Percentiles rank a stretch among this genome's conserved stretches.
phyloP scores from a whole-genome alignment of 1,284 basidiomycete genomes.

The Tilletia horrida region DNA sequence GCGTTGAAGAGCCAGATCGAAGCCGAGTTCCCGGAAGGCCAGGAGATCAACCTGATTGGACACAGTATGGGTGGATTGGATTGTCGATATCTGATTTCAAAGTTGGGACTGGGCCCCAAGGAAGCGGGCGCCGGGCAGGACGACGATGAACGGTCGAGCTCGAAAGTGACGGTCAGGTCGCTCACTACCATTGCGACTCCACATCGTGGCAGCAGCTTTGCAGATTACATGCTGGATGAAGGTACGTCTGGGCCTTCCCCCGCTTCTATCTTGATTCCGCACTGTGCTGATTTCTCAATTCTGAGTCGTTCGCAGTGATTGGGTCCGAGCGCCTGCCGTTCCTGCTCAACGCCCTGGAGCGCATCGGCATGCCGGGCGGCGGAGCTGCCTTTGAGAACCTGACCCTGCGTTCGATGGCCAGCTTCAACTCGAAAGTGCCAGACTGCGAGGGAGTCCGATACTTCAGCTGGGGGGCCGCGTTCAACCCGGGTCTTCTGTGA shows the following conservation, averaged over 20 bases:
- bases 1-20: slow-evolving; percentile 72
- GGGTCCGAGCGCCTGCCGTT: slow-evolving; percentile 23
- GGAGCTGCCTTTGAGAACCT: slow-evolving; percentile 85
- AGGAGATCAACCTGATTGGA: slow-evolving; percentile 83
- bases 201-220: slow-evolving; percentile 87
- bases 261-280: background rate
- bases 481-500: slow-evolving; percentile 71
- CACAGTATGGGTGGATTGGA: slow-evolving; percentile 95
- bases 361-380: slow-evolving; percentile 76
- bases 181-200: slow-evolving; percentile 89
- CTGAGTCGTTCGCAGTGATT: slow-evolving; percentile 14
- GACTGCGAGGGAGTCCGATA: slow-evolving; percentile 75
- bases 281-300: background rate
- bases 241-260: background rate
- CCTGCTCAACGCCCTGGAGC: slow-evolving; percentile 68
- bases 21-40: slow-evolving; percentile 68
- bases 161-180: slow-evolving; percentile 65
- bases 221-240: slow-evolving; percentile 81
- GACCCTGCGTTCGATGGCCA: slow-evolving; percentile 76
- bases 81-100: slow-evolving; percentile 71
- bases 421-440: slow-evolving; percentile 80
- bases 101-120: slow-evolving; percentile 48
- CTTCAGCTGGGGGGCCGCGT: slow-evolving; percentile 87
- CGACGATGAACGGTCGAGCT: background rate
- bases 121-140: background rate